Percentiles rank a stretch among this genome's conserved stretches.
Evolutionary conservation across 2,329 filamentous ascomycete genomes (phyloP).

Genomic region (Sphaerulina musiva): DNA sequence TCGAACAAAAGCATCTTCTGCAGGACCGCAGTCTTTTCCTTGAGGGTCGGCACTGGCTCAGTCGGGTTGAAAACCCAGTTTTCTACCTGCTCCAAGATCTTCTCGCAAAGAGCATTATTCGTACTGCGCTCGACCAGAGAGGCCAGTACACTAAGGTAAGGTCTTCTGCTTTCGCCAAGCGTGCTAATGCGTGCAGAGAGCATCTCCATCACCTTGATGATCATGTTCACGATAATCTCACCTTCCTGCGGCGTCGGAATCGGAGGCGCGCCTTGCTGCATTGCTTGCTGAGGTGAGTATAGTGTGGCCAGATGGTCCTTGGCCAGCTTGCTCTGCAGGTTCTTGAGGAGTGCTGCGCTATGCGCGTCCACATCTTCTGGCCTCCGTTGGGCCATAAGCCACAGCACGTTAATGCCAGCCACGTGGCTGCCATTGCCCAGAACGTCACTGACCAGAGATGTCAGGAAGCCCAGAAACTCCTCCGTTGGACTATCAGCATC

Average conservation of each 20-base stretch:
- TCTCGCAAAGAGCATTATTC: constrained; percentile 78
- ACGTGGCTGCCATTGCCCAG: constrained; percentile 69
- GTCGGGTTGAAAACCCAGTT: constrained; percentile 93
- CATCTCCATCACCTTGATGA: constrained; percentile 92
- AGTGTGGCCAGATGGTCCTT: constrained; percentile 83
- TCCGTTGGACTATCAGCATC: constrained; percentile 71
- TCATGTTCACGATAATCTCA: constrained; percentile 81
- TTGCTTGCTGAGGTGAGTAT: constrained; percentile 51
- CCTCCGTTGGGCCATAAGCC: constrained; percentile 80
- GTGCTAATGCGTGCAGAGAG: constrained; percentile 88
- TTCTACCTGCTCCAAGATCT: constrained; percentile 90
- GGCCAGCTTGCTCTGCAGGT: constrained; percentile 82
- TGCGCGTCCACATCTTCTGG: constrained; percentile 85
- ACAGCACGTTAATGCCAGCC: constrained; percentile 85
- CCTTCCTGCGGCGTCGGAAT: constrained; percentile 67
- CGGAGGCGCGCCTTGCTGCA: constrained; percentile 36
- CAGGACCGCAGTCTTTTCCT: constrained; percentile 98
- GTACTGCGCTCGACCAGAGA: constrained; percentile 92
- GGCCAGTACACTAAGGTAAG: constrained; percentile 90
- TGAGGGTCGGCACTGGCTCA: constrained; percentile 92
- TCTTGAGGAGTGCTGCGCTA: constrained; percentile 83
- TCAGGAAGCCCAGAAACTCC: constrained; percentile 79
- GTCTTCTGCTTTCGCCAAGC: constrained; percentile 80
- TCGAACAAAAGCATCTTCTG: constrained; percentile 99
- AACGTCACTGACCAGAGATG: constrained; percentile 78